Percentiles rank a stretch among this genome's conserved stretches.
Conservation (phyloP, 768 basidiomycete genomes). For the Plicaturopsis crispa region DNA sequence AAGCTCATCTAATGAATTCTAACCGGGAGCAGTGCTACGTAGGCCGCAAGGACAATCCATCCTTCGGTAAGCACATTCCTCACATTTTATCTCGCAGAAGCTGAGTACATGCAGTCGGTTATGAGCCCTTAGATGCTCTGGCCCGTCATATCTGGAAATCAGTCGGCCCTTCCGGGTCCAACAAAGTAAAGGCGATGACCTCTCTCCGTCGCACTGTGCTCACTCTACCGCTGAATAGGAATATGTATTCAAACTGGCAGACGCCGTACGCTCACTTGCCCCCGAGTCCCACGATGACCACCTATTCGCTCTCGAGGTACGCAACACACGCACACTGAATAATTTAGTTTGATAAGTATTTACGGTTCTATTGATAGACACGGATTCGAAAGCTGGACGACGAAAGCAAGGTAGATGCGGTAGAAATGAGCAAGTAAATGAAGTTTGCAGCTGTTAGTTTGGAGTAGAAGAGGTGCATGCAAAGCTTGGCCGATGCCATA, state of each 20-base stretch:
- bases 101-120: conserved; percentile 78
- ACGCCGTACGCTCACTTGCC: conserved; percentile 65
- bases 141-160: conserved; percentile 66
- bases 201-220: neutral
- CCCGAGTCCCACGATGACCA: conserved; percentile 72
- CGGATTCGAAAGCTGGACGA: neutral
- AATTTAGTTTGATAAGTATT: no score
- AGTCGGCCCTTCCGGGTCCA: conserved; percentile 81
- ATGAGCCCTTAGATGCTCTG: conserved; percentile 63
- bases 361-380: no score
- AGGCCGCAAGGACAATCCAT: conserved; percentile 79
- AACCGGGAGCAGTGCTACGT: no score
- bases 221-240: conserved; percentile 47
- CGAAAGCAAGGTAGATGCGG: no score
- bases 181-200: conserved; percentile 54
- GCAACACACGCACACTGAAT: no score
- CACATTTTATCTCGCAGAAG: no score
- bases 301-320: conserved; percentile 69
- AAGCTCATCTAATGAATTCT: no score
- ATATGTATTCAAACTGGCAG: conserved; percentile 75
- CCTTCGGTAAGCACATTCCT: conserved; percentile 68
- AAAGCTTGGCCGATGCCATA: no score
- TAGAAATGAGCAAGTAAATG: no score
- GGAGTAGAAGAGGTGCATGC: no score
- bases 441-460: no score